Evolutionary conservation across 768 basidiomycete species (phyloP).

Genomic region (Leccinum uliginosum): DNA sequence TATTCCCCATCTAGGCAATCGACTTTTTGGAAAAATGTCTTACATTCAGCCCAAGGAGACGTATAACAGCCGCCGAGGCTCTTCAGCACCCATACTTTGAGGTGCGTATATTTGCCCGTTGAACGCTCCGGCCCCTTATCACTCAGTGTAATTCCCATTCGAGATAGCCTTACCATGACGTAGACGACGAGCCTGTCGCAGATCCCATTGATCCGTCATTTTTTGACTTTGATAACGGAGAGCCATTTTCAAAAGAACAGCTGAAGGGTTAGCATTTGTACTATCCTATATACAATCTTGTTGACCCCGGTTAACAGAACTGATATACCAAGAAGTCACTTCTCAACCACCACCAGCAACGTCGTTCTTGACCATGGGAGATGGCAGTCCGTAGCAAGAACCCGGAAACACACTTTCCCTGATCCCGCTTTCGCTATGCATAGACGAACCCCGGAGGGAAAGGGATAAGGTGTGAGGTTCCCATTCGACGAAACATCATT

Average conservation of each 20-base stretch:
- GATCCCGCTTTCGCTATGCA: not conserved
- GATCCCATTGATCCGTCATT: conserved; percentile 70
- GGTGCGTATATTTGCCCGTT: conserved; percentile 36
- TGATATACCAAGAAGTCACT: conserved; percentile 52
- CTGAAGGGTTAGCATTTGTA: conserved; percentile 50
- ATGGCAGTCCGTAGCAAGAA: conserved; percentile 9
- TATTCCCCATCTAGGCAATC: conserved; percentile 47
- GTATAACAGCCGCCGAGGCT: conserved; percentile 85
- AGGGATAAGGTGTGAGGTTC: too few relatives aligned
- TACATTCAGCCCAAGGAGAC: conserved; percentile 80
- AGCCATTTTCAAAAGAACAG: conserved; percentile 59
- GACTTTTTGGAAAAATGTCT: conserved; percentile 78
- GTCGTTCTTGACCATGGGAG: conserved; percentile 15
- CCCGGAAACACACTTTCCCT: not conserved
- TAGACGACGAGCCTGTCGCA: conserved; percentile 84
- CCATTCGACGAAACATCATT: not conserved
- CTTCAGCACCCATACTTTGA: conserved; percentile 86
- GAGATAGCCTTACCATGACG: conserved; percentile 78
- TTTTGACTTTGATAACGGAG: conserved; percentile 77
- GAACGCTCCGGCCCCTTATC: not conserved
- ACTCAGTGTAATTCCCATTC: not conserved
- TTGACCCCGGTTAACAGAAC: conserved; percentile 15
- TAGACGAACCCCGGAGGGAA: too few relatives aligned
- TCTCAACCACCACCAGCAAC: conserved; percentile 11
- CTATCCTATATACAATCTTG: not conserved